A percentile compares a stretch with the other conserved stretches of the same genome.
These are phyloP conservation scores for Ceratocystis alfenasii DNA, from an alignment of 2,329 filamentous ascomycete genomes.

Conservation along the genomic window DNA sequence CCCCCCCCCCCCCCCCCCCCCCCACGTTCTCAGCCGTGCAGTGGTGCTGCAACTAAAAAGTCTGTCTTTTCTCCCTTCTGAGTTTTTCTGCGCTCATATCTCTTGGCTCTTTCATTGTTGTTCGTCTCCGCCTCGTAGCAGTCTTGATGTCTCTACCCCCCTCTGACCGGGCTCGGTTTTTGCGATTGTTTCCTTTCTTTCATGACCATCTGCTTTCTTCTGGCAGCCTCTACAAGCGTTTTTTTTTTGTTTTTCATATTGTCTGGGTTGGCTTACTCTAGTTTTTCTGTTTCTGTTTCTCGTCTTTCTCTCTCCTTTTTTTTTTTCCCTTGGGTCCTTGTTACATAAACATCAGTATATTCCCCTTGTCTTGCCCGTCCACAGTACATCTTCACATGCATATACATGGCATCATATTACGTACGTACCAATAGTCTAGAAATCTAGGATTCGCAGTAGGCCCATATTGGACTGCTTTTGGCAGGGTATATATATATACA, in stretches of 20 bases:
- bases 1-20: no score
- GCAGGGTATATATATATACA: slow-evolving; percentile 2
- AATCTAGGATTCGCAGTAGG: not conserved
- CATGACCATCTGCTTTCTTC: slow-evolving; percentile 6
- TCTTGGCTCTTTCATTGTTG: not conserved
- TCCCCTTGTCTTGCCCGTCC: no score
- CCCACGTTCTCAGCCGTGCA: not conserved
- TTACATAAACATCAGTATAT: not conserved
- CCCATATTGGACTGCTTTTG: not conserved
- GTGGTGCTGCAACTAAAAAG: not conserved
- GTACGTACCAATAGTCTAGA: not conserved
- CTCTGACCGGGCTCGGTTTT: not conserved
- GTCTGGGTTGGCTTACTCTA: no score
- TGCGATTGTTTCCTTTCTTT: not conserved
- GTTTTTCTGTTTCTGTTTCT: no score
- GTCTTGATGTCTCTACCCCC: not conserved
- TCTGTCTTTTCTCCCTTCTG: not conserved
- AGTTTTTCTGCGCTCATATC: not conserved
- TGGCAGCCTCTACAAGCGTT: slow-evolving; percentile 2
- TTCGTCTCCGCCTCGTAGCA: not conserved
- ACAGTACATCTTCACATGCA: slow-evolving; percentile 19
- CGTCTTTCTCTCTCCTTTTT: not conserved
- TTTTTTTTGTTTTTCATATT: slow-evolving; percentile 4
- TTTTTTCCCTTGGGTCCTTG: slow-evolving; percentile 23
- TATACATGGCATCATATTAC: slow-evolving; percentile 15